Evolutionary conservation across 495 filamentous ascomycete genomes (phyloP).

Genomic region (Letharia lupina): DNA sequence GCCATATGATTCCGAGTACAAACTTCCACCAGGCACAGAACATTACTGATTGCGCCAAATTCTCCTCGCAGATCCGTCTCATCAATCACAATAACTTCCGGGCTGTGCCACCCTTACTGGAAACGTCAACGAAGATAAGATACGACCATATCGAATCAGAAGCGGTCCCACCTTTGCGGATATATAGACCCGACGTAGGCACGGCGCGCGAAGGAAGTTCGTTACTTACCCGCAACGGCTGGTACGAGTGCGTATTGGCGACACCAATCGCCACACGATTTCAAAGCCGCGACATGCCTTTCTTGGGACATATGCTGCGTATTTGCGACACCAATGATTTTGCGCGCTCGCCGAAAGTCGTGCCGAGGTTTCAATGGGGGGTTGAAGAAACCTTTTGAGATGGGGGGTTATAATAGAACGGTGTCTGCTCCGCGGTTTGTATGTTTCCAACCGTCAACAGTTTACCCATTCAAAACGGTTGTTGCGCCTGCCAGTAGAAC

Average conservation of each 20-base stretch:
- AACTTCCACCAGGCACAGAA: background rate
- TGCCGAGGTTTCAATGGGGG: background rate
- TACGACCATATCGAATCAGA: background rate
- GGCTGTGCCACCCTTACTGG: background rate
- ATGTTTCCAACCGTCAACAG: background rate
- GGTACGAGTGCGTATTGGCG: background rate
- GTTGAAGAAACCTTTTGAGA: background rate
- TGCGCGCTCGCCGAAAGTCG: background rate
- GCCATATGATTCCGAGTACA: background rate
- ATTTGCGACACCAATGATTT: constrained; percentile 2
- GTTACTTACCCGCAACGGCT: background rate
- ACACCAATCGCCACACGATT: background rate
- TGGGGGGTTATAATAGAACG: background rate
- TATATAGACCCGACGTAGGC: background rate
- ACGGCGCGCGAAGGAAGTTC: background rate
- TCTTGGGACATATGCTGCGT: background rate
- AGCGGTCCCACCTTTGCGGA: background rate
- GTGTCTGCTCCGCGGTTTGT: background rate
- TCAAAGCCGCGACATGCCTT: background rate
- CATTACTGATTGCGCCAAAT: background rate
- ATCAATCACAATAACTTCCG: background rate
- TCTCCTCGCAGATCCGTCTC: background rate
- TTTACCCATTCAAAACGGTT: background rate
- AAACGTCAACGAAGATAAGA: background rate
- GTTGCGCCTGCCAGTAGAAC: background rate